Evolutionary conservation across 352 stramenopile species (phyloP), one percentile per base, ranked within the genome.

Genomic region (Phytophthora vignae): DNA sequence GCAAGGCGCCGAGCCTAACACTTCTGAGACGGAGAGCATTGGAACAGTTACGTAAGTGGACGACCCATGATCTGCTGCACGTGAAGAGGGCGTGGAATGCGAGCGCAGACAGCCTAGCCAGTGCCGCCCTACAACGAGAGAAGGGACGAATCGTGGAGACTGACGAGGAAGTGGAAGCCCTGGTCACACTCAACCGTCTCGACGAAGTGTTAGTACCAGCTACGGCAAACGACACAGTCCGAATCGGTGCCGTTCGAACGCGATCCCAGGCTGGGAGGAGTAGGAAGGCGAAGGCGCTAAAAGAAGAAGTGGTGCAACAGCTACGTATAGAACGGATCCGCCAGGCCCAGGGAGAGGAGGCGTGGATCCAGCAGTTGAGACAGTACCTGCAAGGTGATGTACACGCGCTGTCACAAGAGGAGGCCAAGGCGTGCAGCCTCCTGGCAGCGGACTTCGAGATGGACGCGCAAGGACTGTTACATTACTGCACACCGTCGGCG

Each of bases 41-140:
- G 8, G 6, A 36, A 11, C 7, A 2, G 8, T 10, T 53, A 9
- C 21, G 53, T 27, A 4, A 7, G 0, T 61, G 33, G 11, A n/a
- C 49, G 0, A 11, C 21, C 17, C 53, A 60, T 25, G 36, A 68
- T 1, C 8, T 68, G 1, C 0, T 61, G 1, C 61, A 60, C 9
- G 52, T 68, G 6, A 60, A 61, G 22, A 2, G 61, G 1, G 49
- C 52, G 2, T 68, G 50, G 61, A 67, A 67, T 10, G 42, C 21
- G 1, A 57, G 48, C 12, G 60, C 60, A 1, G 33, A 53, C 14
- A 49, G 31, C 2, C 8, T 54, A 10, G 33, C 49, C 1, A 42
- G 33, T 3, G 19, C 31, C 1, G 48, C 60, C 0, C 4, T 67
- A 1, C 60, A 67, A 6, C 60, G 33, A 2, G n/a, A 67, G 15